Base-by-base conservation (phyloP, 371 early-diverging fungal species). In the Paraphysoderma sedebokerense region DNA sequence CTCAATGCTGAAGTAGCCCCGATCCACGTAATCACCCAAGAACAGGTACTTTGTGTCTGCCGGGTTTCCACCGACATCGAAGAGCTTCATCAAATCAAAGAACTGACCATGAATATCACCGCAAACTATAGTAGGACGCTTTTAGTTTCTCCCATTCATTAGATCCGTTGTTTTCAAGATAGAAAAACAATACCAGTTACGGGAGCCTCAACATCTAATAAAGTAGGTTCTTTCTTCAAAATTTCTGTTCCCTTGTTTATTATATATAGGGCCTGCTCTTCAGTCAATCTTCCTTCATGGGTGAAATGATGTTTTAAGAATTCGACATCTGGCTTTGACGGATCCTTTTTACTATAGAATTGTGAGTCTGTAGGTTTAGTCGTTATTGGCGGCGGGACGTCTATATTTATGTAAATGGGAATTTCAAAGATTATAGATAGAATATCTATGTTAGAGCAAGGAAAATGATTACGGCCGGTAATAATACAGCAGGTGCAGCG, bases 21-120 rank as follows among this genome's bases (percentile, higher is more conserved):
- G 71, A 64, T 98, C 99, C 1, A 98, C 98, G 63, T 98, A 98
- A 63, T 98, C 98, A 5, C 98, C 98, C 53, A 95, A 59, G 55
- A 85, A 98, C 34, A 98, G 70, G 54, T 89, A 91, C 7, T 83
- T 62, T 4, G 91, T 90, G 4, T 70, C 70, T 1, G 79, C 77
- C 24, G 98, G 97, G 55, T 85, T 79, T 17, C 98, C 98, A 36
- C 95, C 90, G 13, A 95, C 89, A 58, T 95, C 88, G 62, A 99
- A 92, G 20, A 99, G 71, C 59, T 92, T 95, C 82, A 98, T 84
- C 56, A 99, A 70, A 66, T 99, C 99, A 57, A 79, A 92, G 65
- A 82, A 98, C 64, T 99, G 99, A 8, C 99, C 99, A 61, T 99
- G 99, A 29, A 99, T 85, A 67, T 99, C 99, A 32, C 99, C 99